A percentile compares a stretch with the other conserved stretches of the same genome.
These are phyloP conservation scores for Coccomyxa sp. DNA, from an alignment of 139 green algal species.

Conservation along the genomic window DNA sequence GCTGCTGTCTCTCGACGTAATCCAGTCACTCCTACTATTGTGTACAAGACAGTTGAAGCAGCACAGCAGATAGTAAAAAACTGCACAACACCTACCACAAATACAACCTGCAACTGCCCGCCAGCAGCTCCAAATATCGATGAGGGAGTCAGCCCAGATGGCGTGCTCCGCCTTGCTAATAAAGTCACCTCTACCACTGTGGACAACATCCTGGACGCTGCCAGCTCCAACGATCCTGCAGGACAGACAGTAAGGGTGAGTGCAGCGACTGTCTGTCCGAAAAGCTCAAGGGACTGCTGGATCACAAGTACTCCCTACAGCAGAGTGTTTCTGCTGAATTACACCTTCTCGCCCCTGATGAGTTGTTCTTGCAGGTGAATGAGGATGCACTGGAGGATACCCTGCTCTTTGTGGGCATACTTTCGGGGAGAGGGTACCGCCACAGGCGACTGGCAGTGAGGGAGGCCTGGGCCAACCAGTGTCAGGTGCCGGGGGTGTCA, in stretches of 20 bases:
- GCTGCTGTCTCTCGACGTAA: no score
- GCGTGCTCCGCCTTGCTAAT: neutral
- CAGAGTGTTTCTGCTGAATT: no score
- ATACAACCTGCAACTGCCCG: neutral
- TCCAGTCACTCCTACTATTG: no score
- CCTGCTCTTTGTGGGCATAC: conserved; percentile 47
- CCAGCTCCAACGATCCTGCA: neutral
- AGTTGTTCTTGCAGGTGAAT: neutral
- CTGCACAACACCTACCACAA: neutral
- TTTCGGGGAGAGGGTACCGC: conserved; percentile 39
- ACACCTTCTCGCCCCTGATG: no score
- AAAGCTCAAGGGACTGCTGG: neutral
- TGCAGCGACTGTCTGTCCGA: no score
- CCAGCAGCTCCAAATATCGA: neutral
- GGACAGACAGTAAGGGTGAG: neutral
- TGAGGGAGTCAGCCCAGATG: neutral
- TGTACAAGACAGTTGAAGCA: no score
- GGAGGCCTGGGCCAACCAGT: conserved; percentile 34
- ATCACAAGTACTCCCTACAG: no score
- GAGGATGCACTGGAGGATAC: neutral
- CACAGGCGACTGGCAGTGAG: conserved; percentile 28
- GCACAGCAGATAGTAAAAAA: no score
- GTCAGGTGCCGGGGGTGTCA: conserved; percentile 24
- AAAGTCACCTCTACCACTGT: neutral
- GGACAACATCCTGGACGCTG: neutral